These are phyloP conservation scores for Apiotrichum brassicae DNA, from an alignment of 1,284 basidiomycete genomes.

Conservation along the genomic window DNA sequence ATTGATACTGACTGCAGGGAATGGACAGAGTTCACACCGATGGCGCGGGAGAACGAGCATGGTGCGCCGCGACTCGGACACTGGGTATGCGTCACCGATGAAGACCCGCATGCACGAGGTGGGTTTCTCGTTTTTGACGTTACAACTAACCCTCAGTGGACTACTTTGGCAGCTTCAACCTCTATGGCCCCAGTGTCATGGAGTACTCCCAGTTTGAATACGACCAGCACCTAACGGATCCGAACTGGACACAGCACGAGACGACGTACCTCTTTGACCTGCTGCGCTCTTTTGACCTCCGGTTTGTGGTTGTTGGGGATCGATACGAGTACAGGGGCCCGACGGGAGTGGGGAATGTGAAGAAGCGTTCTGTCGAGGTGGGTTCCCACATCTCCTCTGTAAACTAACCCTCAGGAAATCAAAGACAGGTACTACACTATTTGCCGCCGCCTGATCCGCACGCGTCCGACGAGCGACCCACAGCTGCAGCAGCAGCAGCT, in stretches of 20 bases:
- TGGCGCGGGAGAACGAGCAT: slow-evolving; percentile 16
- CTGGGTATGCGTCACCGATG: slow-evolving; percentile 38
- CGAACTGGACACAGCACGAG: slow-evolving; percentile 87
- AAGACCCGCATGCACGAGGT: slow-evolving; percentile 28
- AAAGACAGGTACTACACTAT: slow-evolving; percentile 93
- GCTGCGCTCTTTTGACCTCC: slow-evolving; percentile 73
- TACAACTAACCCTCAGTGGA: slow-evolving; percentile 39
- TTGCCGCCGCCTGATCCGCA: slow-evolving; percentile 79
- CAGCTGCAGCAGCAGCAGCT: slow-evolving; percentile 60
- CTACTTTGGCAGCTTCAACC: slow-evolving; percentile 41
- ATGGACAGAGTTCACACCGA: slow-evolving; percentile 58
- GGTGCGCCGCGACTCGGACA: slow-evolving; percentile 27
- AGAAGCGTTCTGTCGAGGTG: slow-evolving; percentile 62
- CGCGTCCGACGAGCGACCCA: slow-evolving; percentile 71
- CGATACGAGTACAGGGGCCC: slow-evolving; percentile 62
- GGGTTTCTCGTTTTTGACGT: background rate
- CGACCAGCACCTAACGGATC: slow-evolving; percentile 66
- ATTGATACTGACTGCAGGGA: slow-evolving; percentile 56
- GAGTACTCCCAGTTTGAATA: slow-evolving; percentile 91
- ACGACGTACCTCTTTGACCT: slow-evolving; percentile 87
- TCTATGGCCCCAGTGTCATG: slow-evolving; percentile 55
- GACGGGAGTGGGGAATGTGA: slow-evolving; percentile 26
- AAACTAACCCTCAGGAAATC: too few relatives aligned
- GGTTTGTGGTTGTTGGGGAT: slow-evolving; percentile 87
- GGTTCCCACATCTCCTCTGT: too few relatives aligned